A percentile compares a stretch with the other conserved stretches of the same genome.
phyloP scores from a whole-genome alignment of 2,329 filamentous ascomycete species.

The Aspergillus sp. region DNA sequence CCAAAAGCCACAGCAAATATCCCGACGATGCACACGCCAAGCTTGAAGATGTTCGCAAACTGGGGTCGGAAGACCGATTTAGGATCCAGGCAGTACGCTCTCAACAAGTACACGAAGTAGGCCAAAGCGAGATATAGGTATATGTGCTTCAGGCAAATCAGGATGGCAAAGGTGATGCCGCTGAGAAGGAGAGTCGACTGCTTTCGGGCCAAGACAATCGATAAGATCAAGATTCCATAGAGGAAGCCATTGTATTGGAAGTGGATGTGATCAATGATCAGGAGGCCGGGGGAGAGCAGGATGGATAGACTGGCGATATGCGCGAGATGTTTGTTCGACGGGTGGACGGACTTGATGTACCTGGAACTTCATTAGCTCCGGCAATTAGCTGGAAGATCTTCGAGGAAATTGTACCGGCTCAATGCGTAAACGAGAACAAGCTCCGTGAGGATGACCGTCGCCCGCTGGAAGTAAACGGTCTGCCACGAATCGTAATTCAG shows the following conservation, averaged over 20 bases:
- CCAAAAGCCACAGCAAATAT: constrained; percentile 83
- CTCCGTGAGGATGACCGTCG: constrained; percentile 84
- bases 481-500: constrained; percentile 88
- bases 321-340: constrained; percentile 67
- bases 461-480: constrained; percentile 88
- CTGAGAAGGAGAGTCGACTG: constrained; percentile 73
- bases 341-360: constrained; percentile 71
- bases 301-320: constrained; percentile 88
- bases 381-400: constrained; percentile 8
- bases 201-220: constrained; percentile 77
- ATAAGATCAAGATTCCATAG: constrained; percentile 86
- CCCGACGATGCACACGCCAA: constrained; percentile 68
- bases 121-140: constrained; percentile 95
- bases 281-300: constrained; percentile 82
- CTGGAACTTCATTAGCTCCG: constrained; percentile 44
- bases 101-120: constrained; percentile 91
- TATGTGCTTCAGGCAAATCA: constrained; percentile 96
- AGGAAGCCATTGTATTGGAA: constrained; percentile 99
- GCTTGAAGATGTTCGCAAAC: constrained; percentile 77
- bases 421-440: constrained; percentile 80
- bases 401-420: constrained; percentile 57
- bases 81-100: constrained; percentile 80
- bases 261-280: constrained; percentile 98
- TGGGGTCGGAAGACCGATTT: constrained; percentile 73
- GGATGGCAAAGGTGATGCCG: constrained; percentile 76